Base-by-base conservation (phyloP, 441 rosid species). In the Pelargonium cotyledonis region DNA sequence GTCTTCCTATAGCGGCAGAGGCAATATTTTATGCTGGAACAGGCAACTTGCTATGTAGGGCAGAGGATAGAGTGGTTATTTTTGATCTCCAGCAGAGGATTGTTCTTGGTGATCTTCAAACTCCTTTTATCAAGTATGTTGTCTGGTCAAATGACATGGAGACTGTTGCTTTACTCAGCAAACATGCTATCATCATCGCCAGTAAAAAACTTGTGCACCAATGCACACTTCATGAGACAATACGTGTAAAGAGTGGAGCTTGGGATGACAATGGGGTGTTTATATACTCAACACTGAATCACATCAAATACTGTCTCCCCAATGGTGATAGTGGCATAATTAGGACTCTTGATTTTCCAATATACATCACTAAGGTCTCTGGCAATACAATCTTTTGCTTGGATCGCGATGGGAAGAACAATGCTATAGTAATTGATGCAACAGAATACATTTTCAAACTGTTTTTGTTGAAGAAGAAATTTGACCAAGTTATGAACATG, bases 401-500 rank as follows among this genome's bases (percentile, higher is more conserved):
- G 85, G 95, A 88, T 61, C 81, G 98, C 41, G 96, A 92, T 80
- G 96, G 95, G 70, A 92, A 90, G 82, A 92, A 80, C 78, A 83
- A 70, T 77, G 77, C 76, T 40, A 85, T 92, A 58, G 82, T 79
- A 66, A 87, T 92, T 58, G 88, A 92, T 81, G 86, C 98, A 6
- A 84, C 96, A 2, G 98, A 92, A 63, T 92, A 92, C 76, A 80
- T 86, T 66, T 92, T 92, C 85, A 90, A 92, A 82, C 84, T 90
- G 16, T 75, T 93, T 43, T 78, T 91, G 40, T 72, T 89, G 80
- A 83, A 79, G 77, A 88, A 89, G 84, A 88, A 79, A 65, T 91
- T 83, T 76, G 98, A 92, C 67, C 80, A 92, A 79, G 98, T 90
- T 61, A 87, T 90, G 96, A 81, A 85, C 85, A 92, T 92, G 98